A percentile compares a stretch with the other conserved stretches of the same genome.
These are phyloP conservation scores for Psidium friedrichsthalianum DNA, from an alignment of 345 rosid genomes.

Conservation along the genomic window DNA sequence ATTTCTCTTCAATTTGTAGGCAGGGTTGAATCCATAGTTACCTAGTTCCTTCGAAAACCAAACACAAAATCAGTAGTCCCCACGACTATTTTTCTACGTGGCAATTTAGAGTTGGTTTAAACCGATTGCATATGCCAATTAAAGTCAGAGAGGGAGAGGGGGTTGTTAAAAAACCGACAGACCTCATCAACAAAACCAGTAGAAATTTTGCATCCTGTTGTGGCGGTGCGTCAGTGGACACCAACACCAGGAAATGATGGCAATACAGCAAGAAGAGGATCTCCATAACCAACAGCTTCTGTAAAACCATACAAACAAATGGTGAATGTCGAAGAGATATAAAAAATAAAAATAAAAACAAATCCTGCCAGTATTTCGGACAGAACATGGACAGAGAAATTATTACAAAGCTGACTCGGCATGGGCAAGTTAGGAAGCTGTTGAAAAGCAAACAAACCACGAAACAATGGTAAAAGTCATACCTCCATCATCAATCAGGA, in stretches of 20 bases:
- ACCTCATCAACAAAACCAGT: not conserved
- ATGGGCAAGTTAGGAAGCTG: not conserved
- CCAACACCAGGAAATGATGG: constrained; percentile 59
- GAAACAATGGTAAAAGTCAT: not conserved
- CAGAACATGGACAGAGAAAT: not conserved
- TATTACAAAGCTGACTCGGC: not conserved
- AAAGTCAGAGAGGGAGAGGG: not conserved
- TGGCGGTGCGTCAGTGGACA: not conserved
- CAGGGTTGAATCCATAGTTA: not conserved
- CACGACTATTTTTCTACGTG: not conserved
- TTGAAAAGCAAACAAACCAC: not conserved
- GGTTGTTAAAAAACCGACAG: not conserved
- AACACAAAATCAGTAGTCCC: not conserved
- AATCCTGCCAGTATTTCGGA: not conserved
- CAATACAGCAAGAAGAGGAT: constrained; percentile 73
- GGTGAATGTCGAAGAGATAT: not conserved
- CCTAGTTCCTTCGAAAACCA: not conserved
- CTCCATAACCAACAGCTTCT: constrained; percentile 84
- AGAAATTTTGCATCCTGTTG: not conserved
- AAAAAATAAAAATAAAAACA: not conserved
- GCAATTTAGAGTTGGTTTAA: not conserved
- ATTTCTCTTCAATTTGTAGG: not conserved
- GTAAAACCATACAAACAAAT: constrained; percentile 2
- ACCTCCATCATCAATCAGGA: constrained; percentile 86
- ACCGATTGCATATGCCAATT: not conserved